phyloP scores from a whole-genome alignment of 148 eudicot genomes.

The Euryodendron excelsum region DNA sequence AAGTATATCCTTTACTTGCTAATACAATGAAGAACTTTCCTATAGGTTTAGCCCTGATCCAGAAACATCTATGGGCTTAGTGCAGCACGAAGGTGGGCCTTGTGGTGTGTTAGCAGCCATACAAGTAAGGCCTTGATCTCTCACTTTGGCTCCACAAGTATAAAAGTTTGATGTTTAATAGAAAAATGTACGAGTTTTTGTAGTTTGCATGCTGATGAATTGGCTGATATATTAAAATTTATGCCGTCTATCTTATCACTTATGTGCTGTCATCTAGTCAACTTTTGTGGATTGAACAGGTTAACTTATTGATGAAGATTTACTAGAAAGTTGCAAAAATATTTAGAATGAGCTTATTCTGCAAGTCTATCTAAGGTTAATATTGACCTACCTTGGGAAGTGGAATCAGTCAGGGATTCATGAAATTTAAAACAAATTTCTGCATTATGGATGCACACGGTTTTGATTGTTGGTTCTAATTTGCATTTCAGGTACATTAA shows the following conservation, averaged over 20 bases:
- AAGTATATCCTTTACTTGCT: constrained; percentile 24
- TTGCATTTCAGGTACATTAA: background rate
- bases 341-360: background rate
- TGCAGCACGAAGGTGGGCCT: constrained; percentile 99
- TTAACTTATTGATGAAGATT: background rate
- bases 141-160: constrained; percentile 17
- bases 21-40: constrained; percentile 20
- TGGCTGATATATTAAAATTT: background rate
- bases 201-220: background rate
- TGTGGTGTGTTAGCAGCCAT: constrained; percentile 97
- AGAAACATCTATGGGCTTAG: constrained; percentile 96
- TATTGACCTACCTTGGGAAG: background rate
- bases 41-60: constrained; percentile 90
- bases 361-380: background rate
- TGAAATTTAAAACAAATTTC: background rate
- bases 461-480: background rate
- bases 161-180: background rate
- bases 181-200: background rate
- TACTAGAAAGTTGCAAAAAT: background rate
- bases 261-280: background rate
- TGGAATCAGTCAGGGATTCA: background rate
- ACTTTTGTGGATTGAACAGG: background rate
- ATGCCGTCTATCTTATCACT: background rate
- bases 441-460: background rate
- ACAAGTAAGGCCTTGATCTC: constrained; percentile 60